phyloP scores from a whole-genome alignment of 257 asterid genomes.

The Paulownia fortunei region DNA sequence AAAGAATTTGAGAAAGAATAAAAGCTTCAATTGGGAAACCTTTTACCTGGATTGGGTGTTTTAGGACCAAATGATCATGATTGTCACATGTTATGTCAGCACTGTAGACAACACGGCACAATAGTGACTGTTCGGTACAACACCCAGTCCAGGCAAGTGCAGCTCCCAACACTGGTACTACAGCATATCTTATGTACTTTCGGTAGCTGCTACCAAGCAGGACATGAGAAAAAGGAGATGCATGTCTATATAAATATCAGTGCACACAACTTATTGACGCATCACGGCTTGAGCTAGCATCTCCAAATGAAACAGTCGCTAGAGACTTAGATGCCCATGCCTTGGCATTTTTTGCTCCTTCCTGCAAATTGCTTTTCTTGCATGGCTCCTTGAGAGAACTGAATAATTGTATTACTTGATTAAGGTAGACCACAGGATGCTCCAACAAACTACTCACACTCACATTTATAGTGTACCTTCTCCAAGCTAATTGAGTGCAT shows the following conservation, averaged over 20 bases:
- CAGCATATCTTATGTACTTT: slow-evolving; percentile 29
- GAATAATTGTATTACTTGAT: slow-evolving; percentile 58
- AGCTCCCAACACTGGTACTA: slow-evolving; percentile 20
- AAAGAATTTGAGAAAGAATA: slow-evolving; percentile 35
- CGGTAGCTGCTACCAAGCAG: slow-evolving; percentile 24
- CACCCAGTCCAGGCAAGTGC: slow-evolving; percentile 18
- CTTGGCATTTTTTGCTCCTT: slow-evolving; percentile 84
- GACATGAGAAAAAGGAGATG: not conserved
- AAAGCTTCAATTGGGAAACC: not conserved
- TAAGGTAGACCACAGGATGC: slow-evolving; percentile 52
- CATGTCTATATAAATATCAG: not conserved
- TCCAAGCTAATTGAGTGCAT: slow-evolving; percentile 55
- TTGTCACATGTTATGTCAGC: not conserved
- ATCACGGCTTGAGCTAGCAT: slow-evolving; percentile 58
- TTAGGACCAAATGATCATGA: not conserved
- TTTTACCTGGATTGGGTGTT: not conserved
- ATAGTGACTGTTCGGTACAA: not conserved
- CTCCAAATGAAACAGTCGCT: slow-evolving; percentile 79
- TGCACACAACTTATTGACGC: slow-evolving; percentile 41
- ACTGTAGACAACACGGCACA: not conserved
- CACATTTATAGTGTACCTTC: slow-evolving; percentile 50
- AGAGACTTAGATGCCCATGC: slow-evolving; percentile 90
- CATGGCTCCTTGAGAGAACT: slow-evolving; percentile 68
- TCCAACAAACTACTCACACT: slow-evolving; percentile 65
- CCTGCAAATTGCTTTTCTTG: slow-evolving; percentile 79